Percentiles rank a stretch among this genome's conserved stretches.
phyloP scores from a whole-genome alignment of 1,284 basidiomycete species.

The Coniophora puteana region DNA sequence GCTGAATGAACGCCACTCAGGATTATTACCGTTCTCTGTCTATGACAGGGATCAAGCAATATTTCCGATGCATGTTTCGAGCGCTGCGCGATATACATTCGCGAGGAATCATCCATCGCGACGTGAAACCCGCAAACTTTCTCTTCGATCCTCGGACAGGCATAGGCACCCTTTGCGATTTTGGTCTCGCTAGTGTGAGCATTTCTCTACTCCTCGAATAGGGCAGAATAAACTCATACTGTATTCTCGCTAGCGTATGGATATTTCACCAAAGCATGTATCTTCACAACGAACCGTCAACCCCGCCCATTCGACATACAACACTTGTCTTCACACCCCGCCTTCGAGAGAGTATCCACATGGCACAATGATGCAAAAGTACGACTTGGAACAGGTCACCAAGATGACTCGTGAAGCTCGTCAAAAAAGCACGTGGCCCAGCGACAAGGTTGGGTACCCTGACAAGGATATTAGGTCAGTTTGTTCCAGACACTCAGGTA shows the following conservation, averaged over 20 bases:
- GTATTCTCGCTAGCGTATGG: conserved; percentile 63
- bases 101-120: conserved; percentile 91
- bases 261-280: no score
- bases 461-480: conserved; percentile 62
- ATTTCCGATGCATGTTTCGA: conserved; percentile 90
- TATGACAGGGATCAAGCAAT: conserved; percentile 75
- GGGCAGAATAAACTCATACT: conserved; percentile 8
- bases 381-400: conserved; percentile 42
- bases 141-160: conserved; percentile 87
- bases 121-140: conserved; percentile 99
- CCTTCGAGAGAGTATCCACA: conserved; percentile 63
- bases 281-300: no score
- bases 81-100: conserved; percentile 88
- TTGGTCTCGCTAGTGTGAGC: conserved; percentile 89
- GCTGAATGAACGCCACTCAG: conserved; percentile 37
- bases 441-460: conserved; percentile 73
- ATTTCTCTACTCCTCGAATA: conserved; percentile 4
- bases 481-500: conserved; percentile 5
- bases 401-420: conserved; percentile 61
- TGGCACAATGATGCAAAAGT: no score
- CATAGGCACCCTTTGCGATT: conserved; percentile 89
- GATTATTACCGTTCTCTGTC: conserved; percentile 74
- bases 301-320: conserved; percentile 42
- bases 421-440: conserved; percentile 45
- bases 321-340: conserved; percentile 71